Percentiles rank a stretch among this genome's conserved stretches.
Evolutionary conservation across 2,329 filamentous ascomycete genomes (phyloP).

Genomic region (Colletotrichum kahawae): DNA sequence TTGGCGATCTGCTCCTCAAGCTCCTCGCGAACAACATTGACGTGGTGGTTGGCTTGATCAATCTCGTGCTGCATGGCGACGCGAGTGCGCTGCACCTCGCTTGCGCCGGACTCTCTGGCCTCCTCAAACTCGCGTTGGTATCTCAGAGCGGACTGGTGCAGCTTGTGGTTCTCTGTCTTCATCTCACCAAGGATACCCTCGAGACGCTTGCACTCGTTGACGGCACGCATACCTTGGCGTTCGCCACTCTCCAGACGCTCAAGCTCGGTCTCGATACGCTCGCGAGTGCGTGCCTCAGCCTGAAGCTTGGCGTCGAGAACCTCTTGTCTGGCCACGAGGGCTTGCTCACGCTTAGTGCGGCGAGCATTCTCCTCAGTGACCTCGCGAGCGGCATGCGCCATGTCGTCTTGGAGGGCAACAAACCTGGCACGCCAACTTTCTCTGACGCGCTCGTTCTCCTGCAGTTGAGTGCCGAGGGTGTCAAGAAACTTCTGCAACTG

Average conservation of each 20-base stretch:
- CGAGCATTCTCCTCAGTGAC: slow-evolving; percentile 82
- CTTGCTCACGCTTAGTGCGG: slow-evolving; percentile 80
- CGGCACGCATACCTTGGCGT: slow-evolving; percentile 67
- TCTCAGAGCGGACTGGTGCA: slow-evolving; percentile 71
- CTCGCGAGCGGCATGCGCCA: slow-evolving; percentile 78
- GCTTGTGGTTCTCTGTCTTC: slow-evolving; percentile 71
- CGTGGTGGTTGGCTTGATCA: slow-evolving; percentile 82
- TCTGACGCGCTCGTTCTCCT: slow-evolving; percentile 84
- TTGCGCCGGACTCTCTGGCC: slow-evolving; percentile 77
- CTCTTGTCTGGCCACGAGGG: slow-evolving; percentile 79
- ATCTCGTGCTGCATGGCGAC: slow-evolving; percentile 81
- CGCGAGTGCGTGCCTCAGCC: slow-evolving; percentile 73
- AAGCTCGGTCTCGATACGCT: slow-evolving; percentile 70
- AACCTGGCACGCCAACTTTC: slow-evolving; percentile 87
- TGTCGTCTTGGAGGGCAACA: slow-evolving; percentile 84
- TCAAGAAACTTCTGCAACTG: slow-evolving; percentile 76
- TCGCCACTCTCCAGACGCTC: slow-evolving; percentile 69
- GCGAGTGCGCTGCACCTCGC: slow-evolving; percentile 82
- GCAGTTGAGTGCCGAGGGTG: slow-evolving; percentile 76
- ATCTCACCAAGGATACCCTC: slow-evolving; percentile 61
- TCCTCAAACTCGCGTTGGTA: slow-evolving; percentile 86
- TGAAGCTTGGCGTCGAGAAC: slow-evolving; percentile 79
- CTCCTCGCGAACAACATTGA: slow-evolving; percentile 81
- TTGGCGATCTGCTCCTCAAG: slow-evolving; percentile 80
- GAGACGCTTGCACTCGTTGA: slow-evolving; percentile 66